These are phyloP conservation scores for Phlebiopsis flavidoalba DNA, from an alignment of 768 basidiomycete genomes.

Conservation along the genomic window DNA sequence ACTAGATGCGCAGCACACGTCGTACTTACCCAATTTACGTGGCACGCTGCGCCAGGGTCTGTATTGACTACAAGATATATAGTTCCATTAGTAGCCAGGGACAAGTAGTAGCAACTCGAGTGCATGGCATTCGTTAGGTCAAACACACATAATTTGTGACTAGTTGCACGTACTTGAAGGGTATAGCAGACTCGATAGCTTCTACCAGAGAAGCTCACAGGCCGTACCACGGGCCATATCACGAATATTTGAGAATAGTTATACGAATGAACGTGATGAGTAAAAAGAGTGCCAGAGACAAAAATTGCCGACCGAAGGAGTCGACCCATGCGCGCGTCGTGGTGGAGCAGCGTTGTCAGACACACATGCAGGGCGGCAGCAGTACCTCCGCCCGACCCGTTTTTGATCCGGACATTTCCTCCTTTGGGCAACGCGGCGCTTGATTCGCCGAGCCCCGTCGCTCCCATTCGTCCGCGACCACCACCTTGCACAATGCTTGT, in stretches of 20 bases:
- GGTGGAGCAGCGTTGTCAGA: neutral
- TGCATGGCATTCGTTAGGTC: slow-evolving; percentile 7
- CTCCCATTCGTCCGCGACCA: neutral
- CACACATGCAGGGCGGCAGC: neutral
- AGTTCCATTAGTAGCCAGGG: slow-evolving; percentile 85
- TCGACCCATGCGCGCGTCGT: slow-evolving; percentile 30
- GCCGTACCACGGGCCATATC: slow-evolving; percentile 93
- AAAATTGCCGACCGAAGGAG: slow-evolving; percentile 51
- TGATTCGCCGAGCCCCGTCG: neutral
- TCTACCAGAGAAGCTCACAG: slow-evolving; percentile 60
- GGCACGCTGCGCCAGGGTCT: slow-evolving; percentile 87
- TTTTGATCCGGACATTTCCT: neutral
- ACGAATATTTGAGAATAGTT: slow-evolving; percentile 87
- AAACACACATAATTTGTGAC: neutral
- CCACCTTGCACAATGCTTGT: slow-evolving; percentile 3
- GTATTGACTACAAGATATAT: slow-evolving; percentile 77
- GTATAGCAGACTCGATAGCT: slow-evolving; percentile 74
- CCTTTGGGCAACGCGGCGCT: neutral
- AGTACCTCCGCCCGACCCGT: neutral
- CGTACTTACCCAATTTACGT: slow-evolving; percentile 59
- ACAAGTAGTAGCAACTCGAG: slow-evolving; percentile 64
- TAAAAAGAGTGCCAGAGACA: slow-evolving; percentile 61
- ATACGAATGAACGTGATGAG: slow-evolving; percentile 85
- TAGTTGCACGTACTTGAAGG: slow-evolving; percentile 75
- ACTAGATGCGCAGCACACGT: neutral